Percentiles rank a stretch among this genome's conserved stretches.
Conservation (phyloP, 2,329 filamentous ascomycete genomes). For the Sporothrix humicola region DNA sequence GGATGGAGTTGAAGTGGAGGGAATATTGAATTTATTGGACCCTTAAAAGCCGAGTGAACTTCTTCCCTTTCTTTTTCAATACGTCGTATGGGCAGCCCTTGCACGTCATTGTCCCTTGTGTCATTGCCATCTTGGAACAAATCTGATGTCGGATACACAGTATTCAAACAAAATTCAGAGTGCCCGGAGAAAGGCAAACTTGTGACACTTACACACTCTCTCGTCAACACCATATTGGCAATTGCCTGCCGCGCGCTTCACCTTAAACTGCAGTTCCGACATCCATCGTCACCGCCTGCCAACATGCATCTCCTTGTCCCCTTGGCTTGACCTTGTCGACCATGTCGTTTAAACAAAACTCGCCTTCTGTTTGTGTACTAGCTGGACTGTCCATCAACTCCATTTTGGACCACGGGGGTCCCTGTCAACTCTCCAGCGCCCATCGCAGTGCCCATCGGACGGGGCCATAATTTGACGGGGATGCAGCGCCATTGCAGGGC, state of each 20-base stretch:
- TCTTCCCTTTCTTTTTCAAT: neutral
- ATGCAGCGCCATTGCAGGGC: neutral
- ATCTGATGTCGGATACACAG: neutral
- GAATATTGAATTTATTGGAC: neutral
- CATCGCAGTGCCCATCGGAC: neutral
- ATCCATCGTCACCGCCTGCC: too few relatives aligned
- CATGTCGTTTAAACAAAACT: neutral
- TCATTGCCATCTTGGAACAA: too few relatives aligned
- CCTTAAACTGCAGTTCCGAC: neutral
- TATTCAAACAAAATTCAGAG: neutral
- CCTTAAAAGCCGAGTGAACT: neutral
- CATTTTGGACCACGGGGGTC: neutral
- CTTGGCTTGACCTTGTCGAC: neutral
- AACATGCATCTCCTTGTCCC: neutral
- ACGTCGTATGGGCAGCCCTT: neutral
- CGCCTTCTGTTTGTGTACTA: neutral
- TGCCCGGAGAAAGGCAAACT: neutral
- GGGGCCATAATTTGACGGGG: neutral
- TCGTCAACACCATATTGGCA: too few relatives aligned
- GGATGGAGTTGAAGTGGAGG: neutral
- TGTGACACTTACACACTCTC: too few relatives aligned
- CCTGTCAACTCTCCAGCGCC: neutral
- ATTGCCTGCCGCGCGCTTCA: neutral
- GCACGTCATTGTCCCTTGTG: neutral
- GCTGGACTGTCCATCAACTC: neutral